phyloP scores from a whole-genome alignment of 2,329 filamentous ascomycete genomes.

The Cyphellophora europaea region DNA sequence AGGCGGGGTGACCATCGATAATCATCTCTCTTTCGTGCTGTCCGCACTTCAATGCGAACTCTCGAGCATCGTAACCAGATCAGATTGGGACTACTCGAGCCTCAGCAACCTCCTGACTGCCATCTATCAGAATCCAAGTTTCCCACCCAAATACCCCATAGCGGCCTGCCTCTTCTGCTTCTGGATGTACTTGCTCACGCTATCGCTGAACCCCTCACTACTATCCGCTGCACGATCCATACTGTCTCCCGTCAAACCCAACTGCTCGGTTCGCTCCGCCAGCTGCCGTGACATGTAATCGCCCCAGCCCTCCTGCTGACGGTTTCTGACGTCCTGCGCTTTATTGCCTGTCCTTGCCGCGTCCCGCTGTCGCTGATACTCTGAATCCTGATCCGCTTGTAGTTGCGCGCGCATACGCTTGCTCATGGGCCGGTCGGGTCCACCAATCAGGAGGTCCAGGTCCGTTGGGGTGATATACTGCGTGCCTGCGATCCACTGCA shows the following conservation, averaged over 20 bases:
- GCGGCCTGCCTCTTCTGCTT: conserved; percentile 83
- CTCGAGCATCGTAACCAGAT: too few relatives aligned
- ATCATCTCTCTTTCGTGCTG: too few relatives aligned
- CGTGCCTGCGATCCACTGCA: conserved; percentile 95
- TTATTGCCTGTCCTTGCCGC: conserved; percentile 12
- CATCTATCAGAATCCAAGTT: conserved; percentile 34
- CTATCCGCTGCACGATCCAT: conserved; percentile 76
- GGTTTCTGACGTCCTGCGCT: conserved; percentile 2
- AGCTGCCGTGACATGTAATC: conserved; percentile 80
- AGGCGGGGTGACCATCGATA: too few relatives aligned
- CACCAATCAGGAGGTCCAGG: conserved; percentile 83
- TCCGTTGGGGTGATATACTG: conserved; percentile 82
- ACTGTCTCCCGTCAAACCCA: conserved; percentile 71
- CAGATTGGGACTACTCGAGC: too few relatives aligned
- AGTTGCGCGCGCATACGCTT: conserved; percentile 80
- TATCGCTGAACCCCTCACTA: conserved; percentile 74
- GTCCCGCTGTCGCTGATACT: conserved; percentile 27
- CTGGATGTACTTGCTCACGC: conserved; percentile 76
- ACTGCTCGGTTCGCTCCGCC: conserved; percentile 80
- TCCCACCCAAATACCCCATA: conserved; percentile 46
- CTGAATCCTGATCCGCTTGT: conserved; percentile 59
- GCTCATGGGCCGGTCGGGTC: conserved; percentile 75
- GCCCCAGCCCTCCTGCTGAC: conserved; percentile 45
- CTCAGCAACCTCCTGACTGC: too few relatives aligned
- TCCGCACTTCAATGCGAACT: too few relatives aligned